Evolutionary conservation across 2,329 filamentous ascomycete genomes (phyloP), one percentile per base, ranked within the genome.

Genomic region (Achaetomium macrosporum): DNA sequence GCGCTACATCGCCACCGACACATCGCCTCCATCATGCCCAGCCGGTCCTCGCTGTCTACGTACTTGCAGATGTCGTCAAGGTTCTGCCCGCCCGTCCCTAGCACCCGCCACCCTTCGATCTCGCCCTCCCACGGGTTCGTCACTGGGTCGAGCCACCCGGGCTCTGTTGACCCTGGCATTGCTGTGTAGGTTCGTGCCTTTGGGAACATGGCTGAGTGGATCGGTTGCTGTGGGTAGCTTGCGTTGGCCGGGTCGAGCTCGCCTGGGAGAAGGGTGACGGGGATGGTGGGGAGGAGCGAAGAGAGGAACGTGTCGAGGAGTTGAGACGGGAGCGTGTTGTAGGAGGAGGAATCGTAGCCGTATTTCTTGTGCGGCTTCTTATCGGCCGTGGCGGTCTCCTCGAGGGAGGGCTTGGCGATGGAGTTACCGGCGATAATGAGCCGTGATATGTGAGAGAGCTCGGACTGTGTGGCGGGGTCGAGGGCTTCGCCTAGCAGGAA

Each of bases 91-190:
- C 88, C 87, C 0, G 88, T 93, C 11, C 88, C 91, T 42, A 96
- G 78, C 7, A 97, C 72, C 41, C 89, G 81, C 85, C 90, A 95
- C 1, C 93, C 95, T 51, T 95, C 90, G 0, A 99, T 71, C 66
- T 96, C 89, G 19, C 84, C 90, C 63, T 95, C 87, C 84, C 88
- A 95, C 0, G 93, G 93, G 64, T 99, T 99, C 5, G 93, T 97
- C 43, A 91, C 88, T 6, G 81, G 78, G 68, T 97, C 89, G 49
- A 99, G 83, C 85, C 90, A 96, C 17, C 86, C 83, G 0, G 80
- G 72, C 45, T 81, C 74, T 15, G 62, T 16, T 12, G 36, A 19
- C 8, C 11, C 35, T 13, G 61, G 54, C 19, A n/a, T 64, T 29
- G 43, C 5, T 19, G 39, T 41, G 65, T 89, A 99, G 8, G 79